These are phyloP conservation scores for Cordyceps fumosorosea DNA, from an alignment of 2,329 filamentous ascomycete species.

Conservation along the genomic window DNA sequence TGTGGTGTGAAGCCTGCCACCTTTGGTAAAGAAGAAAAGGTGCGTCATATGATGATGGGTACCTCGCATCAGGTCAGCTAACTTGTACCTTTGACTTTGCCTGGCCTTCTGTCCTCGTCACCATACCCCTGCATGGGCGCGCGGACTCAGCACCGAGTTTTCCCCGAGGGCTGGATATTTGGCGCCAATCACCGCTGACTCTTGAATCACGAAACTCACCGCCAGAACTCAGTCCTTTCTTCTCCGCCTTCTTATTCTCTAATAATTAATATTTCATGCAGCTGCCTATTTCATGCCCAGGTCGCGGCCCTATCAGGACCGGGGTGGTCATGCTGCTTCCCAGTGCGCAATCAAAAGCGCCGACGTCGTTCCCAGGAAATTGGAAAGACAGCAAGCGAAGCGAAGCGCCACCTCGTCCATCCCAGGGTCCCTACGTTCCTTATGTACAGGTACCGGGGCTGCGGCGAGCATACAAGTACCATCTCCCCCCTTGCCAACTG, in stretches of 20 bases:
- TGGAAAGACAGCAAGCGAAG: background rate
- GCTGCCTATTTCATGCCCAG: background rate
- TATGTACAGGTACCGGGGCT: background rate
- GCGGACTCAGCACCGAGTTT: constrained; percentile 6
- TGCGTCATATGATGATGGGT: background rate
- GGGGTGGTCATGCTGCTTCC: background rate
- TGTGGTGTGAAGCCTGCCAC: background rate
- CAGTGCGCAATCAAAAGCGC: background rate
- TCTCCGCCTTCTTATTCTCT: background rate
- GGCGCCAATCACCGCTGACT: background rate
- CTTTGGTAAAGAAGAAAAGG: background rate
- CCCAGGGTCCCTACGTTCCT: background rate
- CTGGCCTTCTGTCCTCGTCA: background rate
- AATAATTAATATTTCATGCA: background rate
- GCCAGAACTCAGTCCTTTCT: background rate
- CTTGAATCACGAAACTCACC: constrained; percentile 8
- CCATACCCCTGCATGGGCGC: background rate
- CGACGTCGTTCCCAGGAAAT: background rate
- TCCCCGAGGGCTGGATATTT: background rate
- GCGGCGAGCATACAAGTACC: background rate
- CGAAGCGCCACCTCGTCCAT: background rate
- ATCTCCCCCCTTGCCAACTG: background rate
- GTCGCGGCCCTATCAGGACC: background rate
- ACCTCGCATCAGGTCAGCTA: background rate
- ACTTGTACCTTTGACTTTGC: background rate